Conservation (phyloP, 2,329 filamentous ascomycete species). For the Huntiella omanensis region DNA sequence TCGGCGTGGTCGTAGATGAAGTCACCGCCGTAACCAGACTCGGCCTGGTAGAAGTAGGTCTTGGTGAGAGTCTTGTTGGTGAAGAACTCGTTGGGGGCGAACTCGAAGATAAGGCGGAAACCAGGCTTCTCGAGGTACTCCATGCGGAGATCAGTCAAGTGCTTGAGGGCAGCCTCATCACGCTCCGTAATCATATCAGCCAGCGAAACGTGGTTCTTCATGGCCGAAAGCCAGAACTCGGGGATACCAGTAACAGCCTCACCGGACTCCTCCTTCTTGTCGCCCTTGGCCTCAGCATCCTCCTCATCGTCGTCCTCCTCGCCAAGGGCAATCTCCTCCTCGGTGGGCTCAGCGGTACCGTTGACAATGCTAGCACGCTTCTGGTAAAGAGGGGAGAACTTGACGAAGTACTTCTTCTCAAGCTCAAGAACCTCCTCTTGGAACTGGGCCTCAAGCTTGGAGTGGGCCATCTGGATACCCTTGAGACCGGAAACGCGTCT, state of each 20-base stretch:
- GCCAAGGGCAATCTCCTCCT: slow-evolving; percentile 70
- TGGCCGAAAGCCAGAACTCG: slow-evolving; percentile 98
- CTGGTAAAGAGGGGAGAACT: slow-evolving; percentile 94
- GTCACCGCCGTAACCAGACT: slow-evolving; percentile 95
- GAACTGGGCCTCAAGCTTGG: slow-evolving; percentile 94
- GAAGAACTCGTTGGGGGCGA: slow-evolving; percentile 89
- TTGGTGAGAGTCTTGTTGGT: slow-evolving; percentile 93
- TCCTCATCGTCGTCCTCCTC: slow-evolving; percentile 59
- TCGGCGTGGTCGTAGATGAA: slow-evolving; percentile 99
- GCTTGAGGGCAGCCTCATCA: slow-evolving; percentile 83
- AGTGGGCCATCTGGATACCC: slow-evolving; percentile 96
- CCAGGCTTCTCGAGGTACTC: slow-evolving; percentile 97
- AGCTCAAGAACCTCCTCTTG: slow-evolving; percentile 95
- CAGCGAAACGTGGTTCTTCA: slow-evolving; percentile 98
- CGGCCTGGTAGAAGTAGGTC: slow-evolving; percentile 98
- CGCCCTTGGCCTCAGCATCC: slow-evolving; percentile 35
- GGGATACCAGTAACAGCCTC: slow-evolving; percentile 60
- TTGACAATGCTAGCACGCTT: slow-evolving; percentile 89
- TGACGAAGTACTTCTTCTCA: slow-evolving; percentile 99
- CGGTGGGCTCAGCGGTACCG: slow-evolving; percentile 65
- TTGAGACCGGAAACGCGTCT: slow-evolving; percentile 89
- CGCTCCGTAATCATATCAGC: slow-evolving; percentile 98
- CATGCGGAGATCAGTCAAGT: slow-evolving; percentile 87
- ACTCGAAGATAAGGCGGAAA: slow-evolving; percentile 97
- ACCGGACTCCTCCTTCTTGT: slow-evolving; percentile 30